These are phyloP conservation scores for Colletotrichum agaves DNA, from an alignment of 2,329 filamentous ascomycete genomes.

Conservation along the genomic window DNA sequence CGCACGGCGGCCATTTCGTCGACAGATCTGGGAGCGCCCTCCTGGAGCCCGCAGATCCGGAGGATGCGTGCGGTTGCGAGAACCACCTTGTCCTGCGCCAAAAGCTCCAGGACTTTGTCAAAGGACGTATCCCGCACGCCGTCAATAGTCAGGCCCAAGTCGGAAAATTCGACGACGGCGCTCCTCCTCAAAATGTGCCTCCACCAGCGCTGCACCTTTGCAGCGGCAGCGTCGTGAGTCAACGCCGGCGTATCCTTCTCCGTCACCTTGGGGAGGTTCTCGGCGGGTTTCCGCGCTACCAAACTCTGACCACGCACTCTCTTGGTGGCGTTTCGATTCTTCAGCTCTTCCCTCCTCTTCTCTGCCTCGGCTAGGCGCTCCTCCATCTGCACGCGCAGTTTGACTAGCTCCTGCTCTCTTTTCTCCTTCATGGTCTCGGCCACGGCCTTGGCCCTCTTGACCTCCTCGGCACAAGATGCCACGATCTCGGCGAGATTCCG, in stretches of 20 bases:
- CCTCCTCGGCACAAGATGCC: conserved; percentile 83
- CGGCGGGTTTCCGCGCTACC: conserved; percentile 60
- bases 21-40: conserved; percentile 71
- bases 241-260: conserved; percentile 57
- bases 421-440: conserved; percentile 85
- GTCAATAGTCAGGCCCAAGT: conserved; percentile 76
- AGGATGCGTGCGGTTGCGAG: conserved; percentile 73
- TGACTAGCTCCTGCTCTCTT: conserved; percentile 77
- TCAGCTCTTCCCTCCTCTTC: conserved; percentile 73
- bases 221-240: conserved; percentile 70
- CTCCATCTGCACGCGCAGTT: conserved; percentile 79
- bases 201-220: conserved; percentile 78
- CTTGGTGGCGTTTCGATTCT: conserved; percentile 63
- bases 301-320: conserved; percentile 65
- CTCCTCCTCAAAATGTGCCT: conserved; percentile 66
- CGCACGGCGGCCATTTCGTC: conserved; percentile 76
- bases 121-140: conserved; percentile 76
- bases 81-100: conserved; percentile 75
- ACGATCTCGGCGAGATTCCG: conserved; percentile 85
- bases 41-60: conserved; percentile 74
- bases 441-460: conserved; percentile 83
- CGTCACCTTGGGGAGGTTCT: conserved; percentile 59
- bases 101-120: conserved; percentile 76
- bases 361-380: conserved; percentile 84
- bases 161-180: conserved; percentile 72